Base-by-base conservation (phyloP, 2,329 filamentous ascomycete genomes). In the Pseudopyrenochaeta lycopersici region DNA sequence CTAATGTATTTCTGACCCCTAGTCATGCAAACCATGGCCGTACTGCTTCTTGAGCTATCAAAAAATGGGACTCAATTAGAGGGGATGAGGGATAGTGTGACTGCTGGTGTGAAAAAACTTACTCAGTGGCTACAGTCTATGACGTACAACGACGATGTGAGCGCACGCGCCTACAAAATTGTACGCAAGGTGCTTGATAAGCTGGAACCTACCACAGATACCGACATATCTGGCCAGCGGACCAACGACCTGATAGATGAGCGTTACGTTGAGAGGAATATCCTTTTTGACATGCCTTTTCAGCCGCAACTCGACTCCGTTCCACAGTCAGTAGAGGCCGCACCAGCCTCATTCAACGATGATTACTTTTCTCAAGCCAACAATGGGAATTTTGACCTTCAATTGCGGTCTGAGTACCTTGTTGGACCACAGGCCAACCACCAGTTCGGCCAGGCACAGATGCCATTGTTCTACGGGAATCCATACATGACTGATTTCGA, bases 11-110 rank as follows among this genome's bases (percentile, higher is more conserved):
- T 11, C 11, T 32, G 18, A 2, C 23, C 11, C 7, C 18, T n/a
- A 59, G 58, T 79, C 7, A 75, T 78, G 66, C 76, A 78, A 58
- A 72, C 75, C 1, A 61, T 71, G 1, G 67, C 71, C 1, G 63
- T 78, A 11, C 56, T 78, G 11, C 65, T 78, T 42, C 63, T 75
- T 10, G 76, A 77, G 52, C 48, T 77, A 18, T 71, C 70, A 1
- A 67, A 70, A 42, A 48, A 63, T 2, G 44, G 54, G 7, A 52
- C 53, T 4, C 72, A 75, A 50, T 52, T 70, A 45, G 49, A 56
- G 1, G 53, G 66, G 20, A 56, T 59, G 11, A 61, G 68, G 12
- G 56, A 67, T 23, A 41, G 73, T 3, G 48, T 75, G 3, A 33
- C 49, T 2, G 48, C 62, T 7, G 50, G 58, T 33, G 53, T 71